Base-by-base conservation (phyloP, 129 eudicot genomes). In the Artemisia tridentata region DNA sequence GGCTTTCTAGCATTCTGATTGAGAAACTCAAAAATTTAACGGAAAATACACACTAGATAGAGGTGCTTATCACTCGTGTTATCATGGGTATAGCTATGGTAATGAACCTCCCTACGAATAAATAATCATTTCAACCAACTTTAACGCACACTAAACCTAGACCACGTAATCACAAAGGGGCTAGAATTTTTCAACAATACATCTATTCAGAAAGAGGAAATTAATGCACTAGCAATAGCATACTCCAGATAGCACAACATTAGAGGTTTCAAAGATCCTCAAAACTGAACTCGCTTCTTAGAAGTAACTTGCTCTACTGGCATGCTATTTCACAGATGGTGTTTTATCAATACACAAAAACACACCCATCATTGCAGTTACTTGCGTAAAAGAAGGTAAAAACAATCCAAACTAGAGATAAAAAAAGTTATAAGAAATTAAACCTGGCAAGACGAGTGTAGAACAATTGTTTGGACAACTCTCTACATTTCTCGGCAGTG, bases 391-490 rank as follows among this genome's bases (percentile, higher is more conserved):
- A 15, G 41, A 58, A 61, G 5, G 34, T 10, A 1, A 14, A n/a
- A n/a, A n/a, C n/a, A n/a, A n/a, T n/a, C n/a, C n/a, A n/a, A n/a
- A n/a, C n/a, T n/a, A n/a, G n/a, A n/a, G n/a, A n/a, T n/a, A n/a
- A n/a, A n/a, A 16, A 19, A 59, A 38, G 56, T 38, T 19, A 17
- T 18, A 77, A 69, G 16, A 54, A 62, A 14, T 25, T 57, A 15
- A 71, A 79, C 82, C 79, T 73, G 31, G 83, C 83, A 52, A 79
- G 83, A 27, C 83, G 83, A 61, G 83, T 79, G 83, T 79, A 79
- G 57, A 73, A 55, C 47, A 79, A 68, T 48, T 79, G 83, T 48
- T 79, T 73, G 27, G 83, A 79, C 53, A 73, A 68, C n/a, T 72
- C 70, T 16, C 68, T 68, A 46, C 79, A 79, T 67, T 74, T 67